phyloP scores from a whole-genome alignment of 192 early-diverging fungal species.

The Coemansia sp. region DNA sequence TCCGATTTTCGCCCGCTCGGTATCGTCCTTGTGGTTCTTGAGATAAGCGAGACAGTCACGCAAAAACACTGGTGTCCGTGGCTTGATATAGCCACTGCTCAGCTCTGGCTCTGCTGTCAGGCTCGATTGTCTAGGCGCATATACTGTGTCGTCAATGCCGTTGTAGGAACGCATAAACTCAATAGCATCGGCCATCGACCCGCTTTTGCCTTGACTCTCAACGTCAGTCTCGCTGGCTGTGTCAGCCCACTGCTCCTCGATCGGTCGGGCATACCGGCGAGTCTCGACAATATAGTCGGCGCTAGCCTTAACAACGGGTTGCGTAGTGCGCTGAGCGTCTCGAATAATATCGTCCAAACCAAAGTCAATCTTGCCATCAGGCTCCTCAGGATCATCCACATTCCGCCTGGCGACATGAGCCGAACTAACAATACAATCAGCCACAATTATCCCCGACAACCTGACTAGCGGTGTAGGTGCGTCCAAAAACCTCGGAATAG shows the following conservation, averaged over 20 bases:
- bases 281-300: constrained; percentile 36
- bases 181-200: constrained; percentile 13
- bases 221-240: not conserved
- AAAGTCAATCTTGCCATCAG: constrained; percentile 25
- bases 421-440: constrained; percentile 17
- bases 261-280: constrained; percentile 17
- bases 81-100: constrained; percentile 32
- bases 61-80: constrained; percentile 41
- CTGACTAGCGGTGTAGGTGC: constrained; percentile 29
- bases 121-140: constrained; percentile 33
- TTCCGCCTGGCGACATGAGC: not conserved
- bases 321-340: constrained; percentile 15
- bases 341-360: constrained; percentile 44
- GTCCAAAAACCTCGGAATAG: constrained; percentile 42
- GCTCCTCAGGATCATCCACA: not conserved
- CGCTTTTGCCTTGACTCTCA: not conserved
- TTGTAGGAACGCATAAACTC: constrained; percentile 11
- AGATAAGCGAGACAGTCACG: constrained; percentile 43
- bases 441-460: constrained; percentile 41
- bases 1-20: constrained; percentile 21
- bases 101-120: constrained; percentile 16
- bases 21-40: constrained; percentile 10
- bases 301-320: constrained; percentile 18
- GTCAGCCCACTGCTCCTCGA: constrained; percentile 18
- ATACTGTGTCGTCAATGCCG: constrained; percentile 11